These are phyloP conservation scores for Nymphaea colorata DNA, from an alignment of 164 flowering plant species.

Conservation along the genomic window DNA sequence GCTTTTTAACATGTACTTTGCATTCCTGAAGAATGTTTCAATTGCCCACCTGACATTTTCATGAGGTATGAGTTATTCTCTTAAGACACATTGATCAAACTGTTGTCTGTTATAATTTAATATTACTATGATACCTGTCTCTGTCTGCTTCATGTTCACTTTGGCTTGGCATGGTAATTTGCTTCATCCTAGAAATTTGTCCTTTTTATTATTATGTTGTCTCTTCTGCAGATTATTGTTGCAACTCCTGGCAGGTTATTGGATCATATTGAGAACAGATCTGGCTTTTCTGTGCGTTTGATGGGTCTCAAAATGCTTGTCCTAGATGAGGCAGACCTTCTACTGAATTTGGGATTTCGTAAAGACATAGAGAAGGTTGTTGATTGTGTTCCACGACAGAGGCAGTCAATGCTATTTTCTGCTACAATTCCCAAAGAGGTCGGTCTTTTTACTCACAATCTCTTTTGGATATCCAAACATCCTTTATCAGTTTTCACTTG, in stretches of 20 bases:
- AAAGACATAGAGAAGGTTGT: conserved; percentile 84
- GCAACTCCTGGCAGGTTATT: conserved; percentile 96
- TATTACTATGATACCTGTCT: too few species aligned
- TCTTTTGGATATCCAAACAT: neutral
- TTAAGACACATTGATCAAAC: too few species aligned
- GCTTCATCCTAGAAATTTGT: too few species aligned
- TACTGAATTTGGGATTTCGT: conserved; percentile 86
- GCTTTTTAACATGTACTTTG: too few species aligned
- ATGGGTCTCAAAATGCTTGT: conserved; percentile 84
- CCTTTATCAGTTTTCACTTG: neutral
- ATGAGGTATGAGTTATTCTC: too few species aligned
- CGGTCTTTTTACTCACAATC: neutral
- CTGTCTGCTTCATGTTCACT: too few species aligned
- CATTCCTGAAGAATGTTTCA: too few species aligned
- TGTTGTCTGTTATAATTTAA: too few species aligned
- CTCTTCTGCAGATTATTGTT: conserved; percentile 59
- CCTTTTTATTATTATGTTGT: neutral
- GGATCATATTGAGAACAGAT: conserved; percentile 85
- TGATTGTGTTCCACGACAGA: conserved; percentile 87
- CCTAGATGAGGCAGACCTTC: conserved; percentile 91
- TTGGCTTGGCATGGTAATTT: too few species aligned
- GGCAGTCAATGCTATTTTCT: conserved; percentile 86
- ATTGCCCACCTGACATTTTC: too few species aligned
- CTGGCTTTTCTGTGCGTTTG: conserved; percentile 68
- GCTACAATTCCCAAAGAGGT: conserved; percentile 95